Evolutionary conservation across 306 rosid genomes (phyloP), one percentile per base, ranked within the genome.

Genomic region (Dicorynia guianensis): DNA sequence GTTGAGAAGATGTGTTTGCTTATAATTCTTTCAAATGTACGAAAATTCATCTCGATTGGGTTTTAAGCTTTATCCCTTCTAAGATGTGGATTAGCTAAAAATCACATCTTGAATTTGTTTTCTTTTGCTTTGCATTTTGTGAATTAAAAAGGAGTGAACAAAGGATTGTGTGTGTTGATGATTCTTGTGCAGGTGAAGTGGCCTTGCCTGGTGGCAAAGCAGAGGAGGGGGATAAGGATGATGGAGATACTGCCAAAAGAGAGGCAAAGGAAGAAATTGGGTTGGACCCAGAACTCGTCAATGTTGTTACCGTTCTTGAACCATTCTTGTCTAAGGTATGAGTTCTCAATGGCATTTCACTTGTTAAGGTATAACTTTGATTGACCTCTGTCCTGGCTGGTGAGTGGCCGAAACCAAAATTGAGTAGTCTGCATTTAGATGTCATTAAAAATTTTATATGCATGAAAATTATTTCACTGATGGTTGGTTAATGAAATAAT

Each of bases 261-360:
- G 98, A 95, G 81, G 98, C 98, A 14, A 47, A 66, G 18, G 98
- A 95, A 84, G 98, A 95, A 75, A 95, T 95, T 82, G 97, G 97
- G 49, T 77, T 95, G 87, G 96, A 89, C 79, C 98, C 98, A 10
- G 73, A 83, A 33, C 96, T 87, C 48, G 97, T 95, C 10, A 71
- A 90, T 72, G 86, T 92, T 63, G 97, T 92, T 9, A 85, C 97
- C 40, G 83, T 83, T 75, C 98, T 95, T 74, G 96, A 95, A 70
- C 98, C 97, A 19, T 95, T 95, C 66, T 85, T 95, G 80, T 92
- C 97, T 4, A 95, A 95, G 98, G 98, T 95, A 79, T 72, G 58
- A 61, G 11, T 68, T 53, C 0, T 60, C 1, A 50, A n/a, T 55
- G 3, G 52, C 50, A 13, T 18, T 33, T 25, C 75, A 4, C 38